phyloP scores from a whole-genome alignment of 371 early-diverging fungal genomes.

The Zychaea mexicana region DNA sequence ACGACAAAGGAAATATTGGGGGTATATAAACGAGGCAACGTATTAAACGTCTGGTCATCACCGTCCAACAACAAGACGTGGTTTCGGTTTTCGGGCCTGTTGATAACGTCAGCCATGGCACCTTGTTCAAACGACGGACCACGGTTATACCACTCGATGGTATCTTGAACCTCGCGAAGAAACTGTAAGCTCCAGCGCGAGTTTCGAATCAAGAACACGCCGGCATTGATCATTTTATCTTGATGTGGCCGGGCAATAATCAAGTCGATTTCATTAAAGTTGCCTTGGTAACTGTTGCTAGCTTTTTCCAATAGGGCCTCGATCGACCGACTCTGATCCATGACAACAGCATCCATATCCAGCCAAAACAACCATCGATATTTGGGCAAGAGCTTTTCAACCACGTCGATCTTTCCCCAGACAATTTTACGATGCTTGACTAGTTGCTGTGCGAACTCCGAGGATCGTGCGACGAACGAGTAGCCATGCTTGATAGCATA shows the following conservation, averaged over 20 bases:
- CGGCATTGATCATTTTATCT: constrained; percentile 62
- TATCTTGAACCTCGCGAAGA: constrained; percentile 51
- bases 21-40: constrained; percentile 53
- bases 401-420: constrained; percentile 66
- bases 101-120: constrained; percentile 67
- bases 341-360: constrained; percentile 70
- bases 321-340: constrained; percentile 43
- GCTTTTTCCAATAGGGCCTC: constrained; percentile 42
- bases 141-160: constrained; percentile 46
- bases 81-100: constrained; percentile 26
- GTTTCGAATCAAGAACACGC: constrained; percentile 65
- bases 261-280: constrained; percentile 38
- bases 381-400: constrained; percentile 62
- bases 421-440: constrained; percentile 51
- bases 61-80: constrained; percentile 49
- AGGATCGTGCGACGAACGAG: constrained; percentile 58
- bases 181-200: constrained; percentile 60
- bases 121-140: constrained; percentile 58
- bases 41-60: constrained; percentile 66
- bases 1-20: constrained; percentile 60
- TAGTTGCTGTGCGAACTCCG: constrained; percentile 58
- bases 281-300: constrained; percentile 21
- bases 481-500: constrained; percentile 63
- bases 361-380: constrained; percentile 73
- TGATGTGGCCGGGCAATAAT: constrained; percentile 48